Evolutionary conservation across 495 filamentous ascomycete genomes (phyloP), one percentile per base, ranked within the genome.

Genomic region (Penicillium pulvis): DNA sequence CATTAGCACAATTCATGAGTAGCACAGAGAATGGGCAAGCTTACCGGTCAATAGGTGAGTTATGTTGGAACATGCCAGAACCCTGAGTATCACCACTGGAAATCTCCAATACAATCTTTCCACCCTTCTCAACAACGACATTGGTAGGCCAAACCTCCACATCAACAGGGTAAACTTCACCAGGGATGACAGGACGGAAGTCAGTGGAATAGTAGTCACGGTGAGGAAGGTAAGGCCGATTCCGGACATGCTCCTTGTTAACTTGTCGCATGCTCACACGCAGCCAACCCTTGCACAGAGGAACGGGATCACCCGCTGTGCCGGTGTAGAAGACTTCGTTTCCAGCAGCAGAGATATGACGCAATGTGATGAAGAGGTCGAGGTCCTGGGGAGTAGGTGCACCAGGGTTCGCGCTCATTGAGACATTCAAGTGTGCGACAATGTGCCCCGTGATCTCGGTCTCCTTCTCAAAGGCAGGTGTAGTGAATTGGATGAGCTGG

Each of bases 101-200:
- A 4, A 88, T 75, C 63, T 89, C 84, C n/a, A 89, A 12, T 3
- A 51, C 50, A 24, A 62, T 26, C 12, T 28, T 26, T 4, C 28
- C 69, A 2, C 66, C 69, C 44, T 74, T 71, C 46, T 78, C 79
- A 14, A 87, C 78, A 6, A 90, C 77, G 0, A 87, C 83, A 65
- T 87, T 87, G 1, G 85, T 89, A 16, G 87, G 87, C 87, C 86
- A 89, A 4, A 89, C 65, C 72, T 90, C 87, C 10, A 90, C 76
- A 60, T 88, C 86, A 0, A 89, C 83, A 0, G 66, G 65, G 57
- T 90, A 89, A 4, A 88, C 77, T 56, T 83, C 79, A 0, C 79
- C 81, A 0, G 77, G 71, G 26, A 81, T 74, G 1, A 88, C 82
- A 14, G 75, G 74, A 33, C 76, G 75, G 4, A 82, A 80, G 54